Evolutionary conservation across 2,329 filamentous ascomycete species (phyloP), one percentile per base, ranked within the genome.

Genomic region (Aspergillus sp.): DNA sequence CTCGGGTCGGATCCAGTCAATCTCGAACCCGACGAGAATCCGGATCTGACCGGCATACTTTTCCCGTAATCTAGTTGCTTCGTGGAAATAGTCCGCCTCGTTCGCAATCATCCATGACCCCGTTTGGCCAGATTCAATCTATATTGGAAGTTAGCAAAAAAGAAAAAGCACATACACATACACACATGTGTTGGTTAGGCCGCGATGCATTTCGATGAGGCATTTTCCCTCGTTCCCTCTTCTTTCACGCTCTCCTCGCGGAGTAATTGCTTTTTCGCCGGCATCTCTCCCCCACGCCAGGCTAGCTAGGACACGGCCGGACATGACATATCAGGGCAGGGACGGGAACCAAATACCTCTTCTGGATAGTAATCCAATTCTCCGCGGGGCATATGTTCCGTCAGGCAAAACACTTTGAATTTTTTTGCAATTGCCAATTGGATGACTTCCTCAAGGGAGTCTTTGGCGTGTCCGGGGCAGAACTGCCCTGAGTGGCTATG

Each of bases 401-500:
- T 96, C 58, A 99, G 77, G 21, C 89, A 91, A 70, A 97, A 92
- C 19, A 89, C 89, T 61, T 87, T 85, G 83, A 96, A 95, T 44
- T 89, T 88, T 60, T 89, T 82, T 48, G 82, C 76, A 65, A 98
- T 91, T 63, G 93, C 93, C 12, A 87, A 84, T 69, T 87, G 84
- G 66, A 98, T 81, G 49, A 98, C 85, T 64, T 91, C 87, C 74
- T 98, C 93, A 9, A 99, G 84, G 19, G 86, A 83, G 72, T 96
- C 87, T 71, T 89, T 87, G 51, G 95, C 95, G 79, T 99, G 95
- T 66, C 89, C 86, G 9, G 88, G 88, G 79, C 95, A 99, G 80
- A 99, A 99, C 74, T 99, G 91, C 62, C 95, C 95, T 39, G 95
- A 98, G 78, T 99, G 95, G 70, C 91, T 96, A 77, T 99, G 95